These are phyloP conservation scores for Aristolochia contorta DNA, from an alignment of 164 flowering plant species.

Conservation along the genomic window DNA sequence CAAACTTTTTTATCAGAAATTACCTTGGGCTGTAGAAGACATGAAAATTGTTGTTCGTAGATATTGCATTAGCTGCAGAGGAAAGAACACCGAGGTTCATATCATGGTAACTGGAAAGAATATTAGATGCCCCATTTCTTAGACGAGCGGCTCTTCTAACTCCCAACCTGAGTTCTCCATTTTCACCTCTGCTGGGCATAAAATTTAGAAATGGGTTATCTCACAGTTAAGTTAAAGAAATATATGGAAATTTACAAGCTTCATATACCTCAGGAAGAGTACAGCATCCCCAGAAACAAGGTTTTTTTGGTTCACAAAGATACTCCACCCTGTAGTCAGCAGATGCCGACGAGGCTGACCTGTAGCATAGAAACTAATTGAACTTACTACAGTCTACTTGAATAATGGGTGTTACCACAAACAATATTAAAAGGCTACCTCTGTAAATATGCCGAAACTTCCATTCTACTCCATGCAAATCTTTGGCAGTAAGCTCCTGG, in stretches of 20 bases:
- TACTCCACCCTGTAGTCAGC: constrained; percentile 95
- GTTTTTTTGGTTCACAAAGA: constrained; percentile 82
- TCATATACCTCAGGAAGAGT: constrained; percentile 23
- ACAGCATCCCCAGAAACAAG: constrained; percentile 53
- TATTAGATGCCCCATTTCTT: constrained; percentile 56
- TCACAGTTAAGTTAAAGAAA: constrained; percentile 4
- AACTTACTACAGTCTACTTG: not conserved
- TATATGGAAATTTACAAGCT: not conserved
- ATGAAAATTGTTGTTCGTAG: constrained; percentile 56
- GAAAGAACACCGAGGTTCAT: constrained; percentile 45
- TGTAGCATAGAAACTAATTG: constrained; percentile 14
- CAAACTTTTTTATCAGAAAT: not conserved
- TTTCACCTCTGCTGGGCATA: constrained; percentile 55
- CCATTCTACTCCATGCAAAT: constrained; percentile 92
- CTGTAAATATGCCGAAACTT: constrained; percentile 92
- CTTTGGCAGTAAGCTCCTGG: constrained; percentile 88
- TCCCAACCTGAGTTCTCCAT: constrained; percentile 84
- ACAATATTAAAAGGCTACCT: constrained; percentile 29
- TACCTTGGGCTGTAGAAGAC: constrained; percentile 93
- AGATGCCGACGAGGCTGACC: constrained; percentile 97
- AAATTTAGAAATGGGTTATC: not conserved
- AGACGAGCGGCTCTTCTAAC: constrained; percentile 74
- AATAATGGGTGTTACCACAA: not conserved
- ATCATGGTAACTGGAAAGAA: constrained; percentile 38
- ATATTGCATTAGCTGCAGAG: constrained; percentile 62